These are phyloP conservation scores for Podospora sp. DNA, from an alignment of 495 filamentous ascomycete species.

Conservation along the genomic window DNA sequence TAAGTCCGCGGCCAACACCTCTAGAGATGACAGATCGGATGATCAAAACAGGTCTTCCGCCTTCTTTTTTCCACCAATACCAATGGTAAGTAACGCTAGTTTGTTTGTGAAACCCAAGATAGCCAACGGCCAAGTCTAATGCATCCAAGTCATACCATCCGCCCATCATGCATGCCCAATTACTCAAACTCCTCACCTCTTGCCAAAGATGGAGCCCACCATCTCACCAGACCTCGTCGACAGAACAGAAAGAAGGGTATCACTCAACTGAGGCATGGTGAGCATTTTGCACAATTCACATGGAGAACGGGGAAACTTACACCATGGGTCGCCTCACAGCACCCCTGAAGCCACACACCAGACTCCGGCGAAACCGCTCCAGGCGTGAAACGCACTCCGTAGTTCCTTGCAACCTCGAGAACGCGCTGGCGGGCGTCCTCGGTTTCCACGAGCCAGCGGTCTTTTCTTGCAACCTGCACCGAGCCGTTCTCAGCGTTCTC, in stretches of 20 bases:
- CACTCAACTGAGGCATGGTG: conserved; percentile 58
- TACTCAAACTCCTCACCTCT: background rate
- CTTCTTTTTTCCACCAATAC: conserved; percentile 10
- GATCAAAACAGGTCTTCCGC: conserved; percentile 1
- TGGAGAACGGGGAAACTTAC: conserved; percentile 53
- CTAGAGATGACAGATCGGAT: background rate
- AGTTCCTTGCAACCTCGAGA: conserved; percentile 60
- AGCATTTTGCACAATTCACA: conserved; percentile 8
- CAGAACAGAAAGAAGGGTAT: conserved; percentile 75
- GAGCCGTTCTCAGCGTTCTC: conserved; percentile 30
- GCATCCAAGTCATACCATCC: conserved; percentile 3
- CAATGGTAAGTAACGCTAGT: background rate
- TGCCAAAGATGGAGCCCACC: conserved; percentile 69
- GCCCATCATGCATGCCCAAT: background rate
- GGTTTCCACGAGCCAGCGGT: conserved; percentile 21
- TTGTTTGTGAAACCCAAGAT: conserved; percentile 12
- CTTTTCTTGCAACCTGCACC: conserved; percentile 17
- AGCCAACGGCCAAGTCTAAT: conserved; percentile 17
- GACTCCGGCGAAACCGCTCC: conserved; percentile 64
- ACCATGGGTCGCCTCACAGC: conserved; percentile 89
- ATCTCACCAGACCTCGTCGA: conserved; percentile 74
- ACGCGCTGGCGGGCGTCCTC: conserved; percentile 25
- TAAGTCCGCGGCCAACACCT: background rate
- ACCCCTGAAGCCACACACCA: conserved; percentile 95
- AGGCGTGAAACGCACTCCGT: conserved; percentile 68